Evolutionary conservation across 163 green algal genomes (phyloP), one percentile per base, ranked within the genome.

Genomic region (Volvox carteri): DNA sequence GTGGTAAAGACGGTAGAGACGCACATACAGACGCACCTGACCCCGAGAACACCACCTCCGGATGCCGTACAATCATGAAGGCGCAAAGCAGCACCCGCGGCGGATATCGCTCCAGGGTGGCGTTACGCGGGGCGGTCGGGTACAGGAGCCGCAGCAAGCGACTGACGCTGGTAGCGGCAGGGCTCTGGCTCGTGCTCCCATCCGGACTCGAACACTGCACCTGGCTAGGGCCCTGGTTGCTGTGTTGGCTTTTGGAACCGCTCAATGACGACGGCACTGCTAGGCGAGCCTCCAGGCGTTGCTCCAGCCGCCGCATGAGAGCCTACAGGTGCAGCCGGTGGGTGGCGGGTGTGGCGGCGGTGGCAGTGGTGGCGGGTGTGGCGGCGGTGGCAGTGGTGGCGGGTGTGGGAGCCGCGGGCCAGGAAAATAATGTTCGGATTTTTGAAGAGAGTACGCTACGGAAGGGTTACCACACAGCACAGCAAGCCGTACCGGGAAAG

Each of bases 1-100:
- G 48, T 14, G 48, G 48, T 14, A 58, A 14, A 14, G 48, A 58
- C 12, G 48, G 48, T 58, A n/a, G n/a, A n/a, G n/a, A n/a, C n/a
- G n/a, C n/a, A n/a, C n/a, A n/a, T n/a, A n/a, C n/a, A n/a, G 21
- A 35, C 84, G 3, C 41, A 89, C 84, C 84, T 67, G 60, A 48
- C 46, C 60, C 52, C 72, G 72, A 84, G 41, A 89, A 97, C 25
- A 98, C 91, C 65, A 93, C 90, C 81, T 96, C 94, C 25, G 96
- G 97, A 89, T 99, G 95, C 5, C 79, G 81, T 6, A 96, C 81
- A 7, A 98, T 88, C 97, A 98, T 98, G 84, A 96, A 98, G 21
- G 96, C 94, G 86, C 93, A 97, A 81, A 99, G 91, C 76, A 99
- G 96, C n/a, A 98, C 92, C 60, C 97, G 93, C 2, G 94, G 74